Percentiles rank a stretch among this genome's conserved stretches.
Conservation (phyloP, 2,329 filamentous ascomycete species). For the Juglanconis oblonga region DNA sequence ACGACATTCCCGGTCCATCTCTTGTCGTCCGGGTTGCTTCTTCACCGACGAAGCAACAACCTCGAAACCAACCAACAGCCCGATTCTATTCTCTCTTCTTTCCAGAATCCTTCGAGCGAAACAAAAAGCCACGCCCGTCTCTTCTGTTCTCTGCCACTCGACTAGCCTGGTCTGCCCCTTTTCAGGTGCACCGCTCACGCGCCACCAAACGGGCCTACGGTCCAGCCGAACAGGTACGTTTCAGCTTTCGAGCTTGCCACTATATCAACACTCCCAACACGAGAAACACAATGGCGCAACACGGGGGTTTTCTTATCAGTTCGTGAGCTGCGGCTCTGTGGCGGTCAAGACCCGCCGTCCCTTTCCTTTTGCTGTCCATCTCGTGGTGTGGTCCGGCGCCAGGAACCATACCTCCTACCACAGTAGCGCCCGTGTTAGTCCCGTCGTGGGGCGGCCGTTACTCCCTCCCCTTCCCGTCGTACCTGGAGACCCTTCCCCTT, state of each 20-base stretch:
- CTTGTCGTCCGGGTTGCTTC: not conserved
- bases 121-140: too few relatives aligned
- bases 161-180: not conserved
- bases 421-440: not conserved
- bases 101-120: not conserved
- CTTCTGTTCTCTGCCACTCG: not conserved
- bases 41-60: not conserved
- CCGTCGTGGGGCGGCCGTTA: constrained; percentile 1
- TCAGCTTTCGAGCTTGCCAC: not conserved
- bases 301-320: constrained; percentile 6
- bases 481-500: not conserved
- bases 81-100: not conserved
- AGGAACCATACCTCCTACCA: not conserved
- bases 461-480: not conserved
- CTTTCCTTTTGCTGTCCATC: not conserved
- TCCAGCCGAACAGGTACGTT: constrained; percentile 15
- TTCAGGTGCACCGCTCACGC: not conserved
- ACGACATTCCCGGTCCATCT: not conserved
- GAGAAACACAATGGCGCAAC: not conserved
- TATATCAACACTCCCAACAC: not conserved
- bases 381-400: not conserved
- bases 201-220: constrained; percentile 1
- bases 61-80: not conserved
- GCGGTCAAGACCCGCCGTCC: constrained; percentile 9
- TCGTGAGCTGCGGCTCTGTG: not conserved